These are phyloP conservation scores for Suillus brevipes DNA, from an alignment of 768 basidiomycete species.

Conservation along the genomic window DNA sequence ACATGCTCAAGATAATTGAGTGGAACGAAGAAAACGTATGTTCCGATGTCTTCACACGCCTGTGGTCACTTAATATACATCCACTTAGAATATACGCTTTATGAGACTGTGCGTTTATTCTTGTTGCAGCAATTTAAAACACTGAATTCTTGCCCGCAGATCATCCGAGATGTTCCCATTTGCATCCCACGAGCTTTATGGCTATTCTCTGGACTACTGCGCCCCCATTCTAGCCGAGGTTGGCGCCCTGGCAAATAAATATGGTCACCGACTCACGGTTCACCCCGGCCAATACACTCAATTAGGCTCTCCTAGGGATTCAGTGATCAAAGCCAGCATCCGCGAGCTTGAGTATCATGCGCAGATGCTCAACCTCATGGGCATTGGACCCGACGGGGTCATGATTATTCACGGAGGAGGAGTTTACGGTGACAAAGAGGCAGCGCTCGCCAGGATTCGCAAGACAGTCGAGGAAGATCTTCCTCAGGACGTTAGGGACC, in stretches of 20 bases:
- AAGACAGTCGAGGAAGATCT: constrained; percentile 62
- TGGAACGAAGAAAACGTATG: constrained; percentile 88
- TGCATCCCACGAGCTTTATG: constrained; percentile 77
- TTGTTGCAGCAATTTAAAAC: neutral
- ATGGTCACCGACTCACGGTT: constrained; percentile 77
- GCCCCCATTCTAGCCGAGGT: constrained; percentile 51
- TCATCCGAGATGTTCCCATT: constrained; percentile 95
- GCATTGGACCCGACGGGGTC: constrained; percentile 77
- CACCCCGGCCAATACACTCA: constrained; percentile 90
- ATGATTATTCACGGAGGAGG: constrained; percentile 90
- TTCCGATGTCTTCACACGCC: constrained; percentile 3
- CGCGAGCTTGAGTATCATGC: constrained; percentile 85
- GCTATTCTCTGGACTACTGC: constrained; percentile 82
- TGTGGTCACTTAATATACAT: neutral
- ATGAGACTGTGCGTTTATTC: constrained; percentile 55
- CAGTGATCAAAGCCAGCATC: constrained; percentile 73
- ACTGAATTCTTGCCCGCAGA: constrained; percentile 14
- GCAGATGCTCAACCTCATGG: constrained; percentile 86
- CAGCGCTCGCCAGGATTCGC: constrained; percentile 72
- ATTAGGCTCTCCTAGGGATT: constrained; percentile 74
- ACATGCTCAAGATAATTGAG: constrained; percentile 72
- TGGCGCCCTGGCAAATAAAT: constrained; percentile 65
- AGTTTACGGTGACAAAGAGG: constrained; percentile 76
- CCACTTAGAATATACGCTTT: constrained; percentile 68
- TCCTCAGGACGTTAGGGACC: constrained; percentile 60